Conservation (phyloP, 208 protist genomes). For the Trypanosoma mega region DNA sequence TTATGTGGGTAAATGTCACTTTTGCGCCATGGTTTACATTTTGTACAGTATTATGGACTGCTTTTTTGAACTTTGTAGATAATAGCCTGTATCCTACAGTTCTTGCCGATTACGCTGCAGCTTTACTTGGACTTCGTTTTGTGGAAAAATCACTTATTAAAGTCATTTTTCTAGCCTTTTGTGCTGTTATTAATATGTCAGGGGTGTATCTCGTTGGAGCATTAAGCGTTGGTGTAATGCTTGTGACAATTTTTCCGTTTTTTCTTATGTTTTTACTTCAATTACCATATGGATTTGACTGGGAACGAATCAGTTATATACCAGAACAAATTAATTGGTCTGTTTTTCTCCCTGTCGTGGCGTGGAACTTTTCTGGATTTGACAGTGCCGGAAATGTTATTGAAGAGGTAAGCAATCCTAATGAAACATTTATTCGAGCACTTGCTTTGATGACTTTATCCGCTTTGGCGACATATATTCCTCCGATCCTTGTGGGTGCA, state of each 20-base stretch:
- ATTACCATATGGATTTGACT: constrained; percentile 75
- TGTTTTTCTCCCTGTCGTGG: constrained; percentile 82
- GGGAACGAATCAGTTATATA: constrained; percentile 65
- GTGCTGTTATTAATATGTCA: constrained; percentile 75
- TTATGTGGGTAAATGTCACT: constrained; percentile 92
- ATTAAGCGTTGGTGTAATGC: constrained; percentile 81
- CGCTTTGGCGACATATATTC: constrained; percentile 79
- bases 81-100: constrained; percentile 89
- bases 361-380: constrained; percentile 92
- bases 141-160: constrained; percentile 60
- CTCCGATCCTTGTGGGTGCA: constrained; percentile 79
- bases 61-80: constrained; percentile 84
- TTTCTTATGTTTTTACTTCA: constrained; percentile 85
- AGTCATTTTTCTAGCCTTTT: constrained; percentile 61
- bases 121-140: constrained; percentile 59
- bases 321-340: constrained; percentile 79
- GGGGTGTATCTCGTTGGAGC: constrained; percentile 70
- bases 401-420: constrained; percentile 86
- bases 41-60: constrained; percentile 80
- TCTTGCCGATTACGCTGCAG: constrained; percentile 82
- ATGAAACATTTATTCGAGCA: constrained; percentile 81
- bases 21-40: constrained; percentile 85
- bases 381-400: constrained; percentile 89
- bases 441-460: constrained; percentile 81
- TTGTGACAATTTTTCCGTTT: constrained; percentile 87